Percentiles rank a stretch among this genome's conserved stretches.
These are phyloP conservation scores for Calycina marina DNA, from an alignment of 2,329 filamentous ascomycete species.

Conservation along the genomic window DNA sequence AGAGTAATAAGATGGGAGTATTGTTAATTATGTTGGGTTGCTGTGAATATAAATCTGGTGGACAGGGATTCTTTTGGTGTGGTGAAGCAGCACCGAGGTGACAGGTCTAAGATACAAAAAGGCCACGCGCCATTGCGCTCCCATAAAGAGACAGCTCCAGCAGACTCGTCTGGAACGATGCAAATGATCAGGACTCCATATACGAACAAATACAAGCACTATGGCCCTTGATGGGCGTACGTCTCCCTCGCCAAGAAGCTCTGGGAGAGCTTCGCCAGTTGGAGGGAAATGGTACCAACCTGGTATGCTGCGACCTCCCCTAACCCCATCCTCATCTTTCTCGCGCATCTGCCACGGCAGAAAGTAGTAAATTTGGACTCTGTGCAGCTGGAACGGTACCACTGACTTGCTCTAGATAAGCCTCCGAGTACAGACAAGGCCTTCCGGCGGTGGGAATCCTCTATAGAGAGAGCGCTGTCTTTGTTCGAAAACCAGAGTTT, in stretches of 20 bases:
- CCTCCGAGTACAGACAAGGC: constrained; percentile 44
- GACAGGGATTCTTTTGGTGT: no score
- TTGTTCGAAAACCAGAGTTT: constrained; percentile 75
- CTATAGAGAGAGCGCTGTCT: constrained; percentile 72
- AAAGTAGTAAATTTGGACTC: no score
- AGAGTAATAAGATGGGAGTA: no score
- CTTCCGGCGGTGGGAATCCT: constrained; percentile 79
- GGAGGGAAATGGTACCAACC: constrained; percentile 63
- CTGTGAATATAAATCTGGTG: no score
- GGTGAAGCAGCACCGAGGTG: no score
- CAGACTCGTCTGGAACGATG: constrained; percentile 6
- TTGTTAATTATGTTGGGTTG: no score
- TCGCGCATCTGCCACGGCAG: neutral
- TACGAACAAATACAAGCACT: constrained; percentile 18
- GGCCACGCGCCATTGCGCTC: no score
- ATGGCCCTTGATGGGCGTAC: constrained; percentile 53
- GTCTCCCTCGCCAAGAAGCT: constrained; percentile 65
- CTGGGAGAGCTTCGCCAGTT: constrained; percentile 64
- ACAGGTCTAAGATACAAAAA: no score
- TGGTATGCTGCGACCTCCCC: no score
- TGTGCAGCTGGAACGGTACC: constrained; percentile 1
- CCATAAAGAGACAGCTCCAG: neutral
- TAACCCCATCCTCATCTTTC: no score
- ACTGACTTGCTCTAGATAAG: constrained; percentile 31
- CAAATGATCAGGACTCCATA: constrained; percentile 12